phyloP scores from a whole-genome alignment of 305 asterid species.

The Plantago lanceolata region DNA sequence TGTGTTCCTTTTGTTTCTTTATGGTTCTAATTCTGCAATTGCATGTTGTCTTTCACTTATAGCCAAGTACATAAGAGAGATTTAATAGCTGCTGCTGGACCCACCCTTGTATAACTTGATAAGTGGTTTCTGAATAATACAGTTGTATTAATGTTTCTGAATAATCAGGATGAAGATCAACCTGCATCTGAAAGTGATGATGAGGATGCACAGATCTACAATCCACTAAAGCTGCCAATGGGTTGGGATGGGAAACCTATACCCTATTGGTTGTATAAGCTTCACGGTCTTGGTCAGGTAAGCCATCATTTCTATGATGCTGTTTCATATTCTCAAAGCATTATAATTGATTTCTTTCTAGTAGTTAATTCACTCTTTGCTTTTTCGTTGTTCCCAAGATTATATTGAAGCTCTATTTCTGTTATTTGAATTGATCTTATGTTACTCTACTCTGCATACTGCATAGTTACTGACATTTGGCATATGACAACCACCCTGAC shows the following conservation, averaged over 20 bases:
- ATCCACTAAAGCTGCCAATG: conserved; percentile 95
- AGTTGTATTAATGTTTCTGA: background rate
- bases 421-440: background rate
- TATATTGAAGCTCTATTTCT: background rate
- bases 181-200: conserved; percentile 95
- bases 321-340: conserved; percentile 9
- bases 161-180: conserved; percentile 75
- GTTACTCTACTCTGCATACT: no score
- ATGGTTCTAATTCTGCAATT: background rate
- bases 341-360: background rate
- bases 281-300: conserved; percentile 99
- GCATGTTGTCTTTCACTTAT: conserved; percentile 8
- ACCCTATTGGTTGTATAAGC: conserved; percentile 98
- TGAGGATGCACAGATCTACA: conserved; percentile 94
- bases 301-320: conserved; percentile 14
- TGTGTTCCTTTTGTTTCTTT: background rate
- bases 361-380: background rate
- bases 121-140: background rate
- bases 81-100: background rate
- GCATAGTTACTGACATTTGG: background rate
- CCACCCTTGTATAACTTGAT: background rate
- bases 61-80: conserved; percentile 5
- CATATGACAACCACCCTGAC: background rate
- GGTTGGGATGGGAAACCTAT: conserved; percentile 99
- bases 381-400: background rate